A percentile compares a stretch with the other conserved stretches of the same genome.
These are phyloP conservation scores for Geotrichum klebahnii DNA, from an alignment of 1,139 yeast genomes.

Conservation along the genomic window DNA sequence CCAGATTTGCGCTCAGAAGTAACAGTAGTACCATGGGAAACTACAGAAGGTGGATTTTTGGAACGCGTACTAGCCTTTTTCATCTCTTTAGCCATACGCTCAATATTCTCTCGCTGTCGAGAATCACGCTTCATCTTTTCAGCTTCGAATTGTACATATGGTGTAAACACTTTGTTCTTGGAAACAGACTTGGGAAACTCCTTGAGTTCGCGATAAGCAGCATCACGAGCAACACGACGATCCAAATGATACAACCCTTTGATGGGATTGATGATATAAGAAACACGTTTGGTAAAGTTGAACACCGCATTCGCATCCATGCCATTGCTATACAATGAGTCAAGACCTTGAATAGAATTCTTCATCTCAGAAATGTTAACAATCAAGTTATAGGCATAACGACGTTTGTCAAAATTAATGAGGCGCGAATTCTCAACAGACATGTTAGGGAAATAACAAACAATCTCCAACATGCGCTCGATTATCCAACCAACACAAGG, in stretches of 20 bases:
- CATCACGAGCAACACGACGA: slow-evolving; percentile 39
- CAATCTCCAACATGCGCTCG: slow-evolving; percentile 58
- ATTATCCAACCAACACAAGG: slow-evolving; percentile 85
- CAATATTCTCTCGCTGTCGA: slow-evolving; percentile 45
- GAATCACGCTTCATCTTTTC: slow-evolving; percentile 52
- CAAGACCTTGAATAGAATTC: slow-evolving; percentile 19
- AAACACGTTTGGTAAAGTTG: slow-evolving; percentile 25
- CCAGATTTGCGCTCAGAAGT: slow-evolving; percentile 22
- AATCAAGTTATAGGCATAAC: slow-evolving; percentile 55
- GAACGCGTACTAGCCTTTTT: slow-evolving; percentile 29
- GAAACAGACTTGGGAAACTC: slow-evolving; percentile 38
- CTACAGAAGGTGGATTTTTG: not conserved
- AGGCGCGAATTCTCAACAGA: slow-evolving; percentile 54
- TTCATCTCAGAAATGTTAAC: slow-evolving; percentile 49
- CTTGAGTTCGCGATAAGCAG: slow-evolving; percentile 45
- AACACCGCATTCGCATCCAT: slow-evolving; percentile 27
- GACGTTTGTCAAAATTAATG: slow-evolving; percentile 64
- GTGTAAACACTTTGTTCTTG: slow-evolving; percentile 44
- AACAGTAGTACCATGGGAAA: not conserved
- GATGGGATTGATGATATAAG: slow-evolving; percentile 35
- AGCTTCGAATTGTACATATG: slow-evolving; percentile 46
- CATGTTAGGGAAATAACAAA: slow-evolving; percentile 65
- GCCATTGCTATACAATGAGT: slow-evolving; percentile 15
- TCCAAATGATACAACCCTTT: slow-evolving; percentile 33
- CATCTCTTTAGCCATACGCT: slow-evolving; percentile 41